Conservation (phyloP, 768 basidiomycete species). For the Dioszegia hungarica region DNA sequence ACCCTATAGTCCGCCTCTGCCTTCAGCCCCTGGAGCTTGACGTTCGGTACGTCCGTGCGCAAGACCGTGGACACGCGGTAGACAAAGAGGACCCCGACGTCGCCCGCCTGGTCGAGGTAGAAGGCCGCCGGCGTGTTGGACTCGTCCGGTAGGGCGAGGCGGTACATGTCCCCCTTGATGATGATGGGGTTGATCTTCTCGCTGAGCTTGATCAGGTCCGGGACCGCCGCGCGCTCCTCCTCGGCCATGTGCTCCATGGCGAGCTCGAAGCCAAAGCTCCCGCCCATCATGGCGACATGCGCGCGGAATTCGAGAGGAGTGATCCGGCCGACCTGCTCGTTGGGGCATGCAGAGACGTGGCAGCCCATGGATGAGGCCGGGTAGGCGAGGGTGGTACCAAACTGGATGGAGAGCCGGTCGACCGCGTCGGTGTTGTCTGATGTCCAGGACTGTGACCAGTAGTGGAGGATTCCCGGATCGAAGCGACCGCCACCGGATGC, state of each 20-base stretch:
- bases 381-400: constrained; percentile 21
- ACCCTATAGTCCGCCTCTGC: constrained; percentile 8
- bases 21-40: constrained; percentile 20
- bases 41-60: constrained; percentile 5
- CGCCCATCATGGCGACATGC: constrained; percentile 34
- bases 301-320: constrained; percentile 25
- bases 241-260: constrained; percentile 9
- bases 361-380: constrained; percentile 24
- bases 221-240: constrained; percentile 18
- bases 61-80: constrained; percentile 6
- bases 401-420: constrained; percentile 24
- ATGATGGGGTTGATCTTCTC: constrained; percentile 20
- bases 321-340: constrained; percentile 19
- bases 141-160: constrained; percentile 15
- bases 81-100: constrained; percentile 8
- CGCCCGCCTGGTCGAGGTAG: constrained; percentile 10
- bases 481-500: constrained; percentile 31
- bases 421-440: constrained; percentile 26
- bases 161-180: constrained; percentile 24
- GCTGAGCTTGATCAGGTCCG: constrained; percentile 11
- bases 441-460: constrained; percentile 27
- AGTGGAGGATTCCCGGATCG: constrained; percentile 27
- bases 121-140: constrained; percentile 22
- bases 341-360: constrained; percentile 27
- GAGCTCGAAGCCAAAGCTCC: constrained; percentile 30